Evolutionary conservation across 306 rosid genomes (phyloP), one percentile per base, ranked within the genome.

Genomic region (Calophaca sinica): DNA sequence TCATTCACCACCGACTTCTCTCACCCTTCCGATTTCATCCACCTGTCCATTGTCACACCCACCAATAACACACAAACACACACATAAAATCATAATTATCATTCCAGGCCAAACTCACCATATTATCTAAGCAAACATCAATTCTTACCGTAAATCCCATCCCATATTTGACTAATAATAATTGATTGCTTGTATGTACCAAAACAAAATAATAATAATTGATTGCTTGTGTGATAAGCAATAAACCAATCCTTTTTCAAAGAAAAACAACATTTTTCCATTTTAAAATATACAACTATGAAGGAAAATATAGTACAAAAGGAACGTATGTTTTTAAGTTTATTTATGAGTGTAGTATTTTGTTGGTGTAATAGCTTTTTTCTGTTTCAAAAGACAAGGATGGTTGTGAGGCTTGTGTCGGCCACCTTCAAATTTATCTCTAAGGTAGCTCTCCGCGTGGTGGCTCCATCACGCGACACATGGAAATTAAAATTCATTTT

Each of bases 351-450:
- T 31, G 49, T 13, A 2, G 44, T 38, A 5, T 80, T 80, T 58
- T 51, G 62, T 65, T 65, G 61, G 64, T 67, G 59, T 44, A 65
- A 50, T 71, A 49, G 70, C 61, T 41, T 64, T 41, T 64, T 73
- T 55, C 50, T 68, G 8, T 38, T 64, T 77, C 68, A 70, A 76
- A 20, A 67, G 75, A 79, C 31, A 52, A 61, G 76, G 84, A 75
- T 45, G 60, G 58, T 15, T 44, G 7, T 74, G 86, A 71, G 83
- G 85, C 63, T 52, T 73, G 59, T 88, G 96, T 93, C 97, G 96
- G 97, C 96, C 93, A 89, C 60, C 67, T 79, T 77, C 73, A 79
- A 77, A 70, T 73, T 90, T 83, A 74, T 80, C 73, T 79, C 70
- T 39, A 86, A 80, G 82, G 69, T 73, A 82, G 10, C 79, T 75